A percentile compares a stretch with the other conserved stretches of the same genome.
These are phyloP conservation scores for Anisodus tanguticus DNA, from an alignment of 257 asterid genomes.

Conservation along the genomic window DNA sequence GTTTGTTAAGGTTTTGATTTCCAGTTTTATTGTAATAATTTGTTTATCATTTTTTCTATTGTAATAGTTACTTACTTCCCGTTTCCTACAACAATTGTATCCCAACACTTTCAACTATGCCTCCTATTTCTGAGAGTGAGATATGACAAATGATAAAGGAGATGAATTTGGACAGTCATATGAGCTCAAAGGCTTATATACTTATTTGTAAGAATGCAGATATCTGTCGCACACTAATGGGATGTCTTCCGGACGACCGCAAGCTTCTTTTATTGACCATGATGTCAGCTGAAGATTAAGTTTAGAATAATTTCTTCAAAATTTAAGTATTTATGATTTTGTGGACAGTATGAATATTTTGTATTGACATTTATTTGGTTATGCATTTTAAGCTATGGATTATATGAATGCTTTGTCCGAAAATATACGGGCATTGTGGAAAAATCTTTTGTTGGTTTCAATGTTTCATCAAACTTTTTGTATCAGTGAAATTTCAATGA, in stretches of 20 bases:
- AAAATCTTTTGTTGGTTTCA: neutral
- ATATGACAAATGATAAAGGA: neutral
- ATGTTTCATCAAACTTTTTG: neutral
- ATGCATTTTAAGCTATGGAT: neutral
- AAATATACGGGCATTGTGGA: no score
- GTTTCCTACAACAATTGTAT: no score
- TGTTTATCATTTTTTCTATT: no score
- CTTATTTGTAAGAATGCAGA: neutral
- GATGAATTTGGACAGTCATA: neutral
- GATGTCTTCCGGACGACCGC: neutral
- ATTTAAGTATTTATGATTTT: neutral
- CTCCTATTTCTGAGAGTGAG: neutral
- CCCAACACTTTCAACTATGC: neutral
- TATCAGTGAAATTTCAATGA: neutral
- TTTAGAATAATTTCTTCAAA: neutral
- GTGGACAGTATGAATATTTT: neutral
- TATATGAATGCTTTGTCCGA: neutral
- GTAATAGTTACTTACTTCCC: no score
- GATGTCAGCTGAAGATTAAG: neutral
- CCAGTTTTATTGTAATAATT: no score
- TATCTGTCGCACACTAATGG: neutral
- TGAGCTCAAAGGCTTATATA: neutral
- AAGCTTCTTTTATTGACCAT: neutral
- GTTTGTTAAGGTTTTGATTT: no score
- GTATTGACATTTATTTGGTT: neutral